A percentile compares a stretch with the other conserved stretches of the same genome.
These are phyloP conservation scores for Cercospora berteroae DNA, from an alignment of 2,329 filamentous ascomycete genomes.

Conservation along the genomic window DNA sequence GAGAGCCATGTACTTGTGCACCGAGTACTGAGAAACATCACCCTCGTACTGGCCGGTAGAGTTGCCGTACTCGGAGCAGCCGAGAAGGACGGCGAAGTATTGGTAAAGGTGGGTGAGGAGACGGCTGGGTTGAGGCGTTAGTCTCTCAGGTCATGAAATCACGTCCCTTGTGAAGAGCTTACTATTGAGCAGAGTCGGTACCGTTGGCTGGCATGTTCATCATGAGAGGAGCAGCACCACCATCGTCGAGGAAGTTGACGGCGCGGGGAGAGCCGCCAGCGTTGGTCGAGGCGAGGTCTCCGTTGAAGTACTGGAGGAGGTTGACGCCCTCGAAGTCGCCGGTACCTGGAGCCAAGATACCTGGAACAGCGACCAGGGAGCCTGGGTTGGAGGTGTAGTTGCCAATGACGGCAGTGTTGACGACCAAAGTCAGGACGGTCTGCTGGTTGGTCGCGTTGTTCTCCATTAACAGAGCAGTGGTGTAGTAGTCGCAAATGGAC, in stretches of 20 bases:
- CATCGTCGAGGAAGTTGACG: slow-evolving; percentile 62
- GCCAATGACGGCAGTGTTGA: slow-evolving; percentile 65
- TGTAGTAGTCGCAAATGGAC: slow-evolving; percentile 64
- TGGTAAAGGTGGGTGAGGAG: slow-evolving; percentile 62
- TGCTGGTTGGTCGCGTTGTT: slow-evolving; percentile 61
- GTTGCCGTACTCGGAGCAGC: slow-evolving; percentile 54
- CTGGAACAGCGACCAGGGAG: slow-evolving; percentile 46
- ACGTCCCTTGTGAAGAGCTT: slow-evolving; percentile 32
- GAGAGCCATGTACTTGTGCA: slow-evolving; percentile 60
- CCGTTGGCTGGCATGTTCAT: slow-evolving; percentile 56
- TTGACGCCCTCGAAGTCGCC: slow-evolving; percentile 55
- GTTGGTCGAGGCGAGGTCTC: slow-evolving; percentile 56
- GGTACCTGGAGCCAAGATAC: slow-evolving; percentile 54
- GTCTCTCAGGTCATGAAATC: too few relatives aligned
- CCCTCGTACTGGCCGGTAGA: slow-evolving; percentile 53
- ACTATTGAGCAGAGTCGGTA: slow-evolving; percentile 57
- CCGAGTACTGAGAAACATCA: slow-evolving; percentile 50
- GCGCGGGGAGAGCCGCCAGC: slow-evolving; percentile 46
- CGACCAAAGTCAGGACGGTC: slow-evolving; percentile 55
- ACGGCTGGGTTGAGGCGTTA: too few relatives aligned
- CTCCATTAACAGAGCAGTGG: slow-evolving; percentile 56
- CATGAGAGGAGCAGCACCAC: slow-evolving; percentile 55
- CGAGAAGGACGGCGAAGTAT: slow-evolving; percentile 60
- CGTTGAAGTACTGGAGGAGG: slow-evolving; percentile 60
- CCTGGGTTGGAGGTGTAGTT: slow-evolving; percentile 23